These are phyloP conservation scores for Picea glauca DNA, from an alignment of 75 land plant genomes.

Conservation along the genomic window DNA sequence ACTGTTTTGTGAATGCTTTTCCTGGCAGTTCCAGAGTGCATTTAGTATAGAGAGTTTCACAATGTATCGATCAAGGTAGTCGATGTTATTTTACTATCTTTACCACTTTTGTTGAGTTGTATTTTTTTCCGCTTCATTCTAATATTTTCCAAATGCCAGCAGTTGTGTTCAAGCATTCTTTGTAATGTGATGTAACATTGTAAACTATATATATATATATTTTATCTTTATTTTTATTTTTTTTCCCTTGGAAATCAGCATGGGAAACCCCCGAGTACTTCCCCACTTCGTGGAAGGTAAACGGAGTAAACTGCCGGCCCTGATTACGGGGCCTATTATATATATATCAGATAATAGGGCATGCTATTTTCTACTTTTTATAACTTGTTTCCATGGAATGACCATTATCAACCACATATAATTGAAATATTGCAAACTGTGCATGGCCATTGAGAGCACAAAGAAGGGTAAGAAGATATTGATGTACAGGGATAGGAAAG, in stretches of 20 bases:
- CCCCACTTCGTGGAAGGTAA: too few relatives aligned
- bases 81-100: not conserved
- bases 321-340: too few relatives aligned
- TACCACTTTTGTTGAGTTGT: not conserved
- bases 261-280: too few relatives aligned
- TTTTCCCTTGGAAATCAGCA: too few relatives aligned
- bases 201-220: too few relatives aligned
- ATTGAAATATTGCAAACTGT: too few relatives aligned
- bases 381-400: not conserved
- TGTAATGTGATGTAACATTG: not conserved
- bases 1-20: not conserved
- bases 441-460: too few relatives aligned
- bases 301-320: too few relatives aligned
- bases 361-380: not conserved
- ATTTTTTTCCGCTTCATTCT: too few relatives aligned
- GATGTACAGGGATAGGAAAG: too few relatives aligned
- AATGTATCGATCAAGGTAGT: constrained; percentile 67
- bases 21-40: constrained; percentile 64
- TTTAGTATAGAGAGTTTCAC: constrained; percentile 69
- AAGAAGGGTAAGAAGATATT: too few relatives aligned
- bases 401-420: not conserved
- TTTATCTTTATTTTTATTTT: too few relatives aligned
- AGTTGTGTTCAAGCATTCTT: not conserved
- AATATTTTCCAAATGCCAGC: not conserved
- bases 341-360: not conserved